Base-by-base conservation (phyloP, 2,329 filamentous ascomycete species). In the Phialophora expanda region DNA sequence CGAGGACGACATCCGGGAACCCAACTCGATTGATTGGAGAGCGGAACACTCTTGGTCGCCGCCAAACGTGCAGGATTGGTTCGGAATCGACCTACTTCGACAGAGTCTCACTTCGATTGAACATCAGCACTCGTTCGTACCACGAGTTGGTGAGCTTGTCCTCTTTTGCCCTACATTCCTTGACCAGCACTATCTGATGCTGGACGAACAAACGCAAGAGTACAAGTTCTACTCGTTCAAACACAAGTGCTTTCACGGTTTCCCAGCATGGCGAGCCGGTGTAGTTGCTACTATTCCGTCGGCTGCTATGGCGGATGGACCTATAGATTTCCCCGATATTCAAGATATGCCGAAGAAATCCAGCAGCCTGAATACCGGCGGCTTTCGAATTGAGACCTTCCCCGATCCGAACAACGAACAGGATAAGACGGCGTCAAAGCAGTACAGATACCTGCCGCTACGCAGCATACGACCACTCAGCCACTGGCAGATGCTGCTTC, bases 331-430 rank as follows among this genome's bases (percentile, higher is more conserved):
- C 17, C 76, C 81, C n/a, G 84, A 87, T 64, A 74, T 87, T 2
- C 72, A 79, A 24, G 69, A 75, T 3, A 73, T 80, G 12, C 75
- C 78, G 2, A 59, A 75, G 0, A 81, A 82, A 55, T 70, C 76
- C 41, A 76, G 72, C 38, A 79, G 75, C 12, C 74, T 86, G 12
- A 84, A 81, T 61, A 81, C 81, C 64, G 82, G 82, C 28, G 85
- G 86, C 0, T 84, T 86, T 64, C 82, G 86, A 0, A 77, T 89
- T 1, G 86, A 89, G 69, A 85, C 84, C 0, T 74, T 87, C 12
- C 81, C 86, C 0, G 76, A 85, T 66, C 82, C 83, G 0, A 82
- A 84, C 67, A 76, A 78, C 17, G 64, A 67, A 22, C 67, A 75
- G 0, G 78, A 84, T 69, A 88, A 88, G 71, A 76, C 77, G 5